Percentiles rank a stretch among this genome's conserved stretches.
These are phyloP conservation scores for Orbilia javanica DNA, from an alignment of 2,329 filamentous ascomycete species.

Conservation along the genomic window DNA sequence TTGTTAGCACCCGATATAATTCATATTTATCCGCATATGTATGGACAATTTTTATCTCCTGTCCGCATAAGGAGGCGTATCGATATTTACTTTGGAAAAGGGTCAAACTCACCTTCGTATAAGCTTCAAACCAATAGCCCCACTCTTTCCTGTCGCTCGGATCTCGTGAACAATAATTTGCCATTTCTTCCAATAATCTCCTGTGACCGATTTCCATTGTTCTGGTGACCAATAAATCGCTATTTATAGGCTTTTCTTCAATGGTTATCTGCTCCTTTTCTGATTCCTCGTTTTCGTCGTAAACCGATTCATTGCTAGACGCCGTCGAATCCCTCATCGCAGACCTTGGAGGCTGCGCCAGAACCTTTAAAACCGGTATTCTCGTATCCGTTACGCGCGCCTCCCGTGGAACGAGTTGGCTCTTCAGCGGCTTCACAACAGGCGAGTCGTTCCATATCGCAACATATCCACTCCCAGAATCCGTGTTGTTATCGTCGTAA, in stretches of 20 bases:
- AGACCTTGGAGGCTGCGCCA: conserved; percentile 12
- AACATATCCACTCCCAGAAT: conserved; percentile 12
- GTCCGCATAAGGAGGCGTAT: background rate
- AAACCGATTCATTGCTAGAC: background rate
- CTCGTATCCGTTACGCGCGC: conserved; percentile 32
- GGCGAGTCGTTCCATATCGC: conserved; percentile 49
- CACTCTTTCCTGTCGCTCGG: conserved; percentile 42
- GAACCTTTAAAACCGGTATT: conserved; percentile 10
- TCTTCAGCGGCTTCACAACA: conserved; percentile 44
- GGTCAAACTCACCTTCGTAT: conserved; percentile 37
- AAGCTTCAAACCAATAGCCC: conserved; percentile 56
- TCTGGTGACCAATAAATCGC: background rate
- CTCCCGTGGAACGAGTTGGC: conserved; percentile 38
- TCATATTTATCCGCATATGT: conserved; percentile 6
- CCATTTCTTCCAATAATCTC: conserved; percentile 49
- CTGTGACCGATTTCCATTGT: conserved; percentile 48
- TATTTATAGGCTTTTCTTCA: background rate
- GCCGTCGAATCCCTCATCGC: conserved; percentile 1
- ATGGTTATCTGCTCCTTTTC: conserved; percentile 2
- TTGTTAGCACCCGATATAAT: background rate
- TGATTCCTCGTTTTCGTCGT: background rate
- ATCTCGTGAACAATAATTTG: conserved; percentile 45
- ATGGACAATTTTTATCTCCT: background rate
- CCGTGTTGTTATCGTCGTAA: background rate
- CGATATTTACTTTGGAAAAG: background rate